Conservation (phyloP, 1,284 basidiomycete species). For the Porphyrellus sp. region DNA sequence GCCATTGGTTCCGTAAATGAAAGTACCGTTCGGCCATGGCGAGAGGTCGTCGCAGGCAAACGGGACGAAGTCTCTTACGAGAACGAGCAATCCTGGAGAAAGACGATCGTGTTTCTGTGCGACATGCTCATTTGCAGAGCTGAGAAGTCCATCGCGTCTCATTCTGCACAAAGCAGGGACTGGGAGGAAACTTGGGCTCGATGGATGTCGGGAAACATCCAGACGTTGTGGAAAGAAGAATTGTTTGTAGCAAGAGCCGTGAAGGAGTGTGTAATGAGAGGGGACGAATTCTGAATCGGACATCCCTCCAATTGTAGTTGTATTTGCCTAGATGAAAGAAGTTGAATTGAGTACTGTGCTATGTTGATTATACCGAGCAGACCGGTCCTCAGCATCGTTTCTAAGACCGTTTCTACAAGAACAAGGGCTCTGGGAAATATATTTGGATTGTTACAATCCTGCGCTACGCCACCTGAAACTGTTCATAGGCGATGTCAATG, state of each 20-base stretch:
- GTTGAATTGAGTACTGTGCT: no score
- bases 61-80: slow-evolving; percentile 39
- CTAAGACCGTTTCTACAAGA: not conserved
- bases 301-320: no score
- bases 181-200: slow-evolving; percentile 26
- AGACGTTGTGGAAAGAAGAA: slow-evolving; percentile 49
- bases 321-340: no score
- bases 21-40: slow-evolving; percentile 48
- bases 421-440: no score
- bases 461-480: no score
- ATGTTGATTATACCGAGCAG: no score
- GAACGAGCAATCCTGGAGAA: slow-evolving; percentile 47
- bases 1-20: slow-evolving; percentile 30
- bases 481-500: no score
- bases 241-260: slow-evolving; percentile 50
- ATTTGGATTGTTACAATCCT: no score
- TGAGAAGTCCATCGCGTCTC: slow-evolving; percentile 4
- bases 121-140: slow-evolving; percentile 36
- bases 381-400: no score
- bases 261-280: slow-evolving; percentile 38
- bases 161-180: not conserved
- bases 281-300: slow-evolving; percentile 38
- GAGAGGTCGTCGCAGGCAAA: slow-evolving; percentile 50
- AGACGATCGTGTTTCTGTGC: slow-evolving; percentile 38
- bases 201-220: slow-evolving; percentile 37